Evolutionary conservation across 2,329 filamentous ascomycete species (phyloP).

Genomic region (Talaromyces sp.): DNA sequence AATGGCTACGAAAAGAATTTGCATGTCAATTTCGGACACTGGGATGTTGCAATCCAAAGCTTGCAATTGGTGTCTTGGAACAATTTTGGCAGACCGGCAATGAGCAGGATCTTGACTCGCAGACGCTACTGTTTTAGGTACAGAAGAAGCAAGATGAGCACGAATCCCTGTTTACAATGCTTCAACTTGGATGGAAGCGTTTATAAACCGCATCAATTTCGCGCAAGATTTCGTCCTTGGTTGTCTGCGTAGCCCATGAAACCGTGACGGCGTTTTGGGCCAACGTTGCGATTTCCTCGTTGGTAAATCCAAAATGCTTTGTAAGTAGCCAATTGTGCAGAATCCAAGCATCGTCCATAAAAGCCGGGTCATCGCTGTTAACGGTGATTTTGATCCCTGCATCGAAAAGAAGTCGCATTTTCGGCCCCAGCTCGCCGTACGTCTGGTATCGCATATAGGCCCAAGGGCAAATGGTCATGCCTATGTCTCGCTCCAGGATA

Average conservation of each 20-base stretch:
- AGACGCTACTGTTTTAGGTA: not conserved
- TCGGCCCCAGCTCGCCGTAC: not conserved
- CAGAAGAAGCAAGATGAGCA: not conserved
- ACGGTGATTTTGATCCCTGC: not conserved
- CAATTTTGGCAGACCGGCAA: not conserved
- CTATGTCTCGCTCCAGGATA: not conserved
- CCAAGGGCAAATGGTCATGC: slow-evolving; percentile 3
- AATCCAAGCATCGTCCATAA: slow-evolving; percentile 8
- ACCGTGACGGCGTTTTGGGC: not conserved
- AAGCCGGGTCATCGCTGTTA: slow-evolving; percentile 4
- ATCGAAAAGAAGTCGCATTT: slow-evolving; percentile 3
- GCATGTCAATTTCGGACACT: not conserved
- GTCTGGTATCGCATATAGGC: slow-evolving; percentile 8
- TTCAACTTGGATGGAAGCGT: not conserved
- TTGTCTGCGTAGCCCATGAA: not conserved
- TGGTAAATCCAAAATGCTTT: not conserved
- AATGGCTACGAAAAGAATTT: not conserved
- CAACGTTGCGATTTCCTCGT: not conserved
- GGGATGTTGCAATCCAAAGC: slow-evolving; percentile 3
- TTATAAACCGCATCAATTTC: not conserved
- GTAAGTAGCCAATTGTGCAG: slow-evolving; percentile 4
- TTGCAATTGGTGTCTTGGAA: not conserved
- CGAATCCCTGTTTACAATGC: not conserved
- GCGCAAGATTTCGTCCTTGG: not conserved
- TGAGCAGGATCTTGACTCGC: not conserved